These are phyloP conservation scores for Hanseniaspora pseudoguilliermondii DNA, from an alignment of 805 yeast species.

Conservation along the genomic window DNA sequence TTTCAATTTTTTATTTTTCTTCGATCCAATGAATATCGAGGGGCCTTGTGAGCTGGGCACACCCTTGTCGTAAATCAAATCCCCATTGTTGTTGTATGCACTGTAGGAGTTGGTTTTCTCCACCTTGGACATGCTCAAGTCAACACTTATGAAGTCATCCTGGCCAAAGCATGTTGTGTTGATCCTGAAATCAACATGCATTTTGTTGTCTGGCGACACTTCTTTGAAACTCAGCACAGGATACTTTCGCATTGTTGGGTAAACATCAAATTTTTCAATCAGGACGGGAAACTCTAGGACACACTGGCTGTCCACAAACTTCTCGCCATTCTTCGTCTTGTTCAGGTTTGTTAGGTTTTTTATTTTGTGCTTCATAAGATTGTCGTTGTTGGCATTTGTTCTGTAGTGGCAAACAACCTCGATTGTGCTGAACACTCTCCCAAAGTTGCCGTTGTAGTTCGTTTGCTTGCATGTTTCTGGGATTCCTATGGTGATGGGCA, in stretches of 20 bases:
- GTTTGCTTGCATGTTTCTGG: conserved; percentile 44
- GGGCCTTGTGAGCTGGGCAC: conserved; percentile 2
- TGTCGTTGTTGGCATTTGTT: conserved; percentile 19
- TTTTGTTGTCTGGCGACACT: conserved; percentile 38
- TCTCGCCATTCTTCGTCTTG: conserved; percentile 22
- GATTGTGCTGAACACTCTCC: conserved; percentile 36
- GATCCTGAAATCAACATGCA: conserved; percentile 34
- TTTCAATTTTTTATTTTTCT: conserved; percentile 24
- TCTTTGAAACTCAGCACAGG: conserved; percentile 37
- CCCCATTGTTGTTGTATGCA: conserved; percentile 12
- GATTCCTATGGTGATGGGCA: conserved; percentile 46
- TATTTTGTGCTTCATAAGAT: conserved; percentile 14
- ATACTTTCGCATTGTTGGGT: conserved; percentile 44
- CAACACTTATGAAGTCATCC: conserved; percentile 34
- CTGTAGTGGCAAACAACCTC: conserved; percentile 18
- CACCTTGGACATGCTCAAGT: conserved; percentile 33
- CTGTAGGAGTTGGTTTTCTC: conserved; percentile 15
- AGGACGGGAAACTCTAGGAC: conserved; percentile 35
- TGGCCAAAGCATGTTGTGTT: conserved; percentile 50
- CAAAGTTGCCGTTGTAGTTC: conserved; percentile 36
- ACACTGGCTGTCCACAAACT: conserved; percentile 3
- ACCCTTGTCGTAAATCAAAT: background rate
- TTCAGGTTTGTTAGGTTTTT: background rate
- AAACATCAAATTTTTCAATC: conserved; percentile 42
- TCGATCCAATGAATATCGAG: conserved; percentile 12